Evolutionary conservation across 2,329 filamentous ascomycete species (phyloP).

Genomic region (Colletotrichum sansevieriae): DNA sequence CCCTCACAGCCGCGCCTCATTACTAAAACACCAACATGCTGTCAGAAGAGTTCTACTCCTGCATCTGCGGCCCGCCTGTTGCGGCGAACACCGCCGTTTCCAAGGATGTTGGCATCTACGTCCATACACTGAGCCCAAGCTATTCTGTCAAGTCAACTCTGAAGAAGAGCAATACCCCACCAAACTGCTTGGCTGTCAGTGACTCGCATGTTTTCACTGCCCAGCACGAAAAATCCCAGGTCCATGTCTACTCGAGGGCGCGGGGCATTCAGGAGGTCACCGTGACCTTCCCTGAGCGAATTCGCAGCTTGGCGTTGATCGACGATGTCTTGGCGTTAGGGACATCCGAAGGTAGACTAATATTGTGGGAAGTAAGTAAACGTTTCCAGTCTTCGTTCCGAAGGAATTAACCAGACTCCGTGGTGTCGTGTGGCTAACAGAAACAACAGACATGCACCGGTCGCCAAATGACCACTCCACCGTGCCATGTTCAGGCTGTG

Average conservation of each 20-base stretch:
- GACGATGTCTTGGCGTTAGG: constrained; percentile 83
- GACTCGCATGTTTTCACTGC: constrained; percentile 89
- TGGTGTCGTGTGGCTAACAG: constrained; percentile 43
- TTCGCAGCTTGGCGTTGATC: constrained; percentile 81
- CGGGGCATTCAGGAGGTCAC: constrained; percentile 90
- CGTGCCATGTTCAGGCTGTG: constrained; percentile 84
- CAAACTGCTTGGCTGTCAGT: constrained; percentile 84
- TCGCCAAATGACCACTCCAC: constrained; percentile 79
- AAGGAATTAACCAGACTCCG: constrained; percentile 14
- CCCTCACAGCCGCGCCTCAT: constrained; percentile 1
- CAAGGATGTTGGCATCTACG: constrained; percentile 89
- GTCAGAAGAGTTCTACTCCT: constrained; percentile 71
- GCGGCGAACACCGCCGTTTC: constrained; percentile 73
- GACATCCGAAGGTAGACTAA: constrained; percentile 85
- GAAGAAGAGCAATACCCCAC: constrained; percentile 90
- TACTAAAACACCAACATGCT: constrained; percentile 58
- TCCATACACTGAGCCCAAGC: constrained; percentile 84
- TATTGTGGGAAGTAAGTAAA: constrained; percentile 87
- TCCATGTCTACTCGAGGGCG: constrained; percentile 90
- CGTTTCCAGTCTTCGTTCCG: constrained; percentile 40
- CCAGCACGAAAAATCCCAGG: constrained; percentile 89
- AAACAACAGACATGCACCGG: constrained; percentile 76
- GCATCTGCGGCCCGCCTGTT: constrained; percentile 69
- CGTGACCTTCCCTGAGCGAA: constrained; percentile 88
- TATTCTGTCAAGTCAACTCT: constrained; percentile 81